Base-by-base conservation (phyloP, 108 stramenopile species). In the Fistulifera solaris region DNA sequence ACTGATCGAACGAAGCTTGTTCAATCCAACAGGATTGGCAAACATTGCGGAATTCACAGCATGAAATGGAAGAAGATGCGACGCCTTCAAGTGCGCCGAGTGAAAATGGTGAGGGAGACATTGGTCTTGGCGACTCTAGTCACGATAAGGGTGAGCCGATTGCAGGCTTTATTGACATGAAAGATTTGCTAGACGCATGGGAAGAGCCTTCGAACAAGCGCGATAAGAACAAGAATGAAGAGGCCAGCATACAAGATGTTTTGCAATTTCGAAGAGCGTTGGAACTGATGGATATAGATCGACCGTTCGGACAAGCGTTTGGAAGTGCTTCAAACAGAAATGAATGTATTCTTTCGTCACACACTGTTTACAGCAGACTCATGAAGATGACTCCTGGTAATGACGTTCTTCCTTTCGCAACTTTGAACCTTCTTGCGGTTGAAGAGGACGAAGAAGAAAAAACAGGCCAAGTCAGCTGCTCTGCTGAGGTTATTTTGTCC, bases 251-350 rank as follows among this genome's bases (percentile, higher is more conserved):
- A 5, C 52, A 65, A 4, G 83, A 89, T 24, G 74, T 85, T 42
- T 53, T 90, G 0, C 52, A 70, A 47, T 90, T 90, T 59, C 75
- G 82, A 1, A 56, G 75, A 52, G 83, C 85, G 3, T 60, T 87
- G 44, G 57, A 73, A 2, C 85, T 62, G 61, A 76, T 90, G 76
- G 78, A 87, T 59, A 74, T 72, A 18, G 56, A 62, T 12, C 59
- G 74, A 68, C 83, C 76, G 3, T 86, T 90, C 58, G 56, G 68
- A 21, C 72, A 65, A 53, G 59, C 89, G 28, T 90, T 87, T 59
- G 89, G 89, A 2, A 64, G 58, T 4, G 83, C 84, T n/a, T 62
- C 56, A 39, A 75, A 63, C 0, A 52, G 89, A 49, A 65, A 87
- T 41, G 60, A 77, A 43, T 70, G 76, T 22, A 81, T 91, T 40